These are phyloP conservation scores for Tuber calosporum DNA, from an alignment of 495 filamentous ascomycete species.

Conservation along the genomic window DNA sequence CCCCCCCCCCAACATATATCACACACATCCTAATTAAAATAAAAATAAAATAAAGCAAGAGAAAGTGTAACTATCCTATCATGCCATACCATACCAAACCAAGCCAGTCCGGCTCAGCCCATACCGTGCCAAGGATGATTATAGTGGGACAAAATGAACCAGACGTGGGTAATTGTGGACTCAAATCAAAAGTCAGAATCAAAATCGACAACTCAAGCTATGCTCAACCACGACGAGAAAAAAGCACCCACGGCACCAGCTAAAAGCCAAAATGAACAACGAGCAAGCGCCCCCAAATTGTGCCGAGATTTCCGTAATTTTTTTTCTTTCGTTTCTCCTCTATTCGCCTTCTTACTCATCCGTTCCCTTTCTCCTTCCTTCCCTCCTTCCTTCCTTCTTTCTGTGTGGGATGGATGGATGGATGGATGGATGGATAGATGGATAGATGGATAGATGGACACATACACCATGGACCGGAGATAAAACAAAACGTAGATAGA, in stretches of 20 bases:
- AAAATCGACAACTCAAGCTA: neutral
- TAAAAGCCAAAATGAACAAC: neutral
- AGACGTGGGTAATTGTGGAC: constrained; percentile 1
- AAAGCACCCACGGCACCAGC: constrained; percentile 2
- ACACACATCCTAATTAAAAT: neutral
- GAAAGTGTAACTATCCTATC: neutral
- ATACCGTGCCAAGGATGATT: neutral
- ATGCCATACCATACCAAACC: neutral
- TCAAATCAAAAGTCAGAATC: constrained; percentile 3
- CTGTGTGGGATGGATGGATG: neutral
- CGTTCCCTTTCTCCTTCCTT: neutral
- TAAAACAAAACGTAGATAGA: neutral
- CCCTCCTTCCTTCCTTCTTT: neutral
- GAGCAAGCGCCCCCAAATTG: neutral
- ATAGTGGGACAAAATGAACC: neutral
- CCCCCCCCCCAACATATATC: neutral
- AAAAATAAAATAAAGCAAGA: neutral
- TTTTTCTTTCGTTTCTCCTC: neutral
- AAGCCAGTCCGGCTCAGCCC: neutral
- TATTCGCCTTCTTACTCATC: neutral
- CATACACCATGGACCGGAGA: neutral
- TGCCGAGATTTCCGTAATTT: constrained; percentile 1
- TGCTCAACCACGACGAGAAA: neutral
- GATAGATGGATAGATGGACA: neutral
- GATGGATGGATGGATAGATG: neutral